phyloP scores from a whole-genome alignment of 1,284 basidiomycete species.

The Macrocystidia cucumis region DNA sequence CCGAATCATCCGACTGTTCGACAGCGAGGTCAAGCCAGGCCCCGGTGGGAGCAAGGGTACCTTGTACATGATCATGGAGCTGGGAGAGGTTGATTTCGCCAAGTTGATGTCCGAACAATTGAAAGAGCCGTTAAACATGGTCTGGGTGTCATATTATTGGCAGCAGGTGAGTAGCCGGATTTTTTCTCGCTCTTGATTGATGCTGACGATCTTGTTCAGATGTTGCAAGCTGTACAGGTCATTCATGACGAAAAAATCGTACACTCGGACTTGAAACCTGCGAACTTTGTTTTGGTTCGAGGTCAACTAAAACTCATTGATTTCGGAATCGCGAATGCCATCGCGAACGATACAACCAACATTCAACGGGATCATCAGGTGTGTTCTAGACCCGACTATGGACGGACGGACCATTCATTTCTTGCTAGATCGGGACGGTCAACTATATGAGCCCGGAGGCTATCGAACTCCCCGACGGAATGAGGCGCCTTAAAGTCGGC shows the following conservation, averaged over 20 bases:
- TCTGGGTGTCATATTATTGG: constrained; percentile 93
- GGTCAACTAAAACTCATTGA: constrained; percentile 94
- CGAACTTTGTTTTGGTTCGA: constrained; percentile 92
- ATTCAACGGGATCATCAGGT: constrained; percentile 93
- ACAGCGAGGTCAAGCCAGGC: constrained; percentile 70
- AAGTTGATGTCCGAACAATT: constrained; percentile 76
- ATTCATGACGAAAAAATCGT: constrained; percentile 96
- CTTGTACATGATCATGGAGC: constrained; percentile 87
- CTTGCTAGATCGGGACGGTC: constrained; percentile 75
- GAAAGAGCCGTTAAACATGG: constrained; percentile 79
- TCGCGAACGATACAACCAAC: constrained; percentile 95
- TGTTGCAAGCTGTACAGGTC: constrained; percentile 92
- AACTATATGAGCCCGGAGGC: constrained; percentile 97
- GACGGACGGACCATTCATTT: constrained; percentile 12
- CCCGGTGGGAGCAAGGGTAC: constrained; percentile 59
- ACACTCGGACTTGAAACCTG: constrained; percentile 93
- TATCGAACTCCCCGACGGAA: constrained; percentile 74
- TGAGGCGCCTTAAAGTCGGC: constrained; percentile 76
- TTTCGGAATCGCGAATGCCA: constrained; percentile 95
- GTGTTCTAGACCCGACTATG: constrained; percentile 8
- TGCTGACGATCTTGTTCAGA: constrained; percentile 38
- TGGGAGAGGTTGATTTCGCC: constrained; percentile 87
- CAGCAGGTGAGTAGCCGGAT: constrained; percentile 75
- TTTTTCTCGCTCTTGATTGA: constrained; percentile 26
- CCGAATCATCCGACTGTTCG: constrained; percentile 83